These are phyloP conservation scores for Aureobasidium sp. DNA, from an alignment of 2,329 filamentous ascomycete species.

Conservation along the genomic window DNA sequence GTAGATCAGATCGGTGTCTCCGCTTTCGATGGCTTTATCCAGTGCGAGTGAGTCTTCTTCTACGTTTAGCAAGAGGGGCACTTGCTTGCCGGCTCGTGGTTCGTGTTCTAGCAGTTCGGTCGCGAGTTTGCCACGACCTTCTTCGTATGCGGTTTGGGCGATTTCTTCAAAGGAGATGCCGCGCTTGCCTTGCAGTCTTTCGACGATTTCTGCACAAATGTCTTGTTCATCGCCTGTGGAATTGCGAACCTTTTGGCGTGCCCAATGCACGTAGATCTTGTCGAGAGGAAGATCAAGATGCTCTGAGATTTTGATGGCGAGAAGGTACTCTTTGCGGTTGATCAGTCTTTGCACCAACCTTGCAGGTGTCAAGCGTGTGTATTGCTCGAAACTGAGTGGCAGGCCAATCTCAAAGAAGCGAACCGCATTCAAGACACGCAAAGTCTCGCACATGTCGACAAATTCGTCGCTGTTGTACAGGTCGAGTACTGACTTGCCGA, in stretches of 20 bases:
- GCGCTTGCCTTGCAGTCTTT: conserved; percentile 76
- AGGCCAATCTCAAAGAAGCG: conserved; percentile 87
- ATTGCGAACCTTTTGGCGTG: conserved; percentile 82
- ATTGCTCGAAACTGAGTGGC: conserved; percentile 89
- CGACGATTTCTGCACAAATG: conserved; percentile 79
- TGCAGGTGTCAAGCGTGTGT: conserved; percentile 81
- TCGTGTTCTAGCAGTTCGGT: conserved; percentile 91
- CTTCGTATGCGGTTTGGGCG: conserved; percentile 85
- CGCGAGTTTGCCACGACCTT: conserved; percentile 80
- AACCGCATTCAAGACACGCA: conserved; percentile 87
- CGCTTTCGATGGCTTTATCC: conserved; percentile 93
- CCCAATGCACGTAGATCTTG: conserved; percentile 94
- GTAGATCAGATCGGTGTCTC: conserved; percentile 87
- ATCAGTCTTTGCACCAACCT: conserved; percentile 78
- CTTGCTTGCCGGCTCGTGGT: conserved; percentile 88
- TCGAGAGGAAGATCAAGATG: conserved; percentile 82
- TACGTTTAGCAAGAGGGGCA: conserved; percentile 87
- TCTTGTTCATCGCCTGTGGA: conserved; percentile 81
- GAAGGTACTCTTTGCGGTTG: conserved; percentile 81
- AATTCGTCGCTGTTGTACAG: conserved; percentile 98
- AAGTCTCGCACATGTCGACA: conserved; percentile 92
- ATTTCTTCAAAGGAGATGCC: conserved; percentile 96
- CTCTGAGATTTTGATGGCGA: conserved; percentile 80
- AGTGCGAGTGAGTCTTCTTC: conserved; percentile 91
- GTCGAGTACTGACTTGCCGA: conserved; percentile 94